These are phyloP conservation scores for Phyllosticta citrichinensis DNA, from an alignment of 2,329 filamentous ascomycete species.

Conservation along the genomic window DNA sequence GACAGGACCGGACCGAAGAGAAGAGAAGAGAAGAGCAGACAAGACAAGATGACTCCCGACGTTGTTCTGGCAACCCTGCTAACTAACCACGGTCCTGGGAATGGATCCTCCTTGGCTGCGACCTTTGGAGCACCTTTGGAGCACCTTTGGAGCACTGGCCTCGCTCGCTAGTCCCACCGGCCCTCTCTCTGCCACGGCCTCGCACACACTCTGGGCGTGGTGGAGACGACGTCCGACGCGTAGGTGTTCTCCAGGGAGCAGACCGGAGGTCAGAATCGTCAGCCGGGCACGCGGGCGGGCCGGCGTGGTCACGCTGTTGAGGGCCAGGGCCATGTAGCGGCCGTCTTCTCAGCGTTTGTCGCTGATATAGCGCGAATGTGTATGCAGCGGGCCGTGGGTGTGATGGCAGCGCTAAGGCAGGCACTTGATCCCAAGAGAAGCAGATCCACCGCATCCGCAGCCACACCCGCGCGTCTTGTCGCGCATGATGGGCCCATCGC, in stretches of 20 bases:
- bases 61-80: not conserved
- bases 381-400: not conserved
- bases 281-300: not conserved
- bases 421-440: slow-evolving; percentile 8
- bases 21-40: too few species aligned
- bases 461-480: slow-evolving; percentile 4
- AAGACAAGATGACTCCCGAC: too few species aligned
- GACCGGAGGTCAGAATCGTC: not conserved
- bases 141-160: too few species aligned
- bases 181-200: not conserved
- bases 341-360: not conserved
- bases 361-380: not conserved
- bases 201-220: too few species aligned
- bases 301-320: not conserved
- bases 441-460: slow-evolving; percentile 8
- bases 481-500: not conserved
- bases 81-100: not conserved
- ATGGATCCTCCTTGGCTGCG: too few species aligned
- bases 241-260: too few species aligned
- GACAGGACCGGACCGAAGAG: too few species aligned
- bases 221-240: not conserved
- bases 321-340: not conserved
- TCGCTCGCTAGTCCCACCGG: too few species aligned
- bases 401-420: not conserved
- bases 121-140: too few species aligned